phyloP scores from a whole-genome alignment of 169 alveolate genomes.

The Neospora caninum region DNA sequence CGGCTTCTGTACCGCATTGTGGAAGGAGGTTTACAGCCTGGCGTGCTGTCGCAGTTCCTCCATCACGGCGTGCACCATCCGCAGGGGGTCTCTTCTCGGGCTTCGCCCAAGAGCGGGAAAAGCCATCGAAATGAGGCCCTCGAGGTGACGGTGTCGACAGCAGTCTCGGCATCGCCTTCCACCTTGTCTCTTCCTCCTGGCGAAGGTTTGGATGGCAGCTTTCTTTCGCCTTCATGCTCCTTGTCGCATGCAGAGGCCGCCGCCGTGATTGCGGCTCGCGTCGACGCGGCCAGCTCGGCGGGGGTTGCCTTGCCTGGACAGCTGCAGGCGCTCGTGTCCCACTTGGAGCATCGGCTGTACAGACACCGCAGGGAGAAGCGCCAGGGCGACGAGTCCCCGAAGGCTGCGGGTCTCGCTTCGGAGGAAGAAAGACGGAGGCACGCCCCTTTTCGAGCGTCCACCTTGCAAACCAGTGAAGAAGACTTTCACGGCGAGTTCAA shows the following conservation, averaged over 20 bases:
- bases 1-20: constrained; percentile 41
- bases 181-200: neutral
- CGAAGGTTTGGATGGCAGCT: neutral
- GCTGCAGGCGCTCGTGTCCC: neutral
- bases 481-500: constrained; percentile 8
- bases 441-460: constrained; percentile 32
- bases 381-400: constrained; percentile 29
- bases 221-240: neutral
- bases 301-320: neutral
- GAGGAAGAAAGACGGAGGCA: constrained; percentile 34
- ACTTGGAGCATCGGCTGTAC: neutral
- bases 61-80: neutral
- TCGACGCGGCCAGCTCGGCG: neutral
- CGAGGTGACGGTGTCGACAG: neutral
- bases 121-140: neutral
- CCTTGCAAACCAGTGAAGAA: constrained; percentile 5
- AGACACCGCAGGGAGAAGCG: constrained; percentile 34
- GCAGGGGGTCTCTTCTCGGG: constrained; percentile 19
- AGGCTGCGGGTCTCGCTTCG: constrained; percentile 25
- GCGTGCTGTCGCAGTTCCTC: neutral
- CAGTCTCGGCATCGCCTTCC: neutral
- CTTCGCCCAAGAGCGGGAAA: too few relatives aligned
- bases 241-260: neutral
- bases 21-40: constrained; percentile 48
- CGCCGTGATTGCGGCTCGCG: neutral